A percentile compares a stretch with the other conserved stretches of the same genome.
Evolutionary conservation across 306 rosid genomes (phyloP).

Genomic region (Begonia fuchsioides): DNA sequence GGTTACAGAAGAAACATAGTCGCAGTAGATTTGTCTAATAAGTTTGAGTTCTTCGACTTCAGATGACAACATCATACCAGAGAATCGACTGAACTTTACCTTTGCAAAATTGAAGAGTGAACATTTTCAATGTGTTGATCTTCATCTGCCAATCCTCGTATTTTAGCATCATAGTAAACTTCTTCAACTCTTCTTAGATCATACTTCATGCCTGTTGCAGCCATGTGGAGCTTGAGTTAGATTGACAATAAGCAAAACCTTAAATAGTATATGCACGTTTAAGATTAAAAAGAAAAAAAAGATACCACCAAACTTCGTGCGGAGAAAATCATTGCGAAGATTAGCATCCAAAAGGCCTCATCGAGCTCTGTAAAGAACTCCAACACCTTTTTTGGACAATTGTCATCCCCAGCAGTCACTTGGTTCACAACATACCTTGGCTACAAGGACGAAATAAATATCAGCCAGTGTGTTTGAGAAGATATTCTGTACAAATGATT

Average conservation of each 20-base stretch:
- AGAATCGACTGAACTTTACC: too few relatives aligned
- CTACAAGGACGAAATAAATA: slow-evolving; percentile 28
- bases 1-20: too few relatives aligned
- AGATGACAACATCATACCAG: too few relatives aligned
- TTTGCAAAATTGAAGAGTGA: too few relatives aligned
- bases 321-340: slow-evolving; percentile 85
- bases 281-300: neutral
- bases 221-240: neutral
- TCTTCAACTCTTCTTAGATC: slow-evolving; percentile 84
- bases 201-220: slow-evolving; percentile 75
- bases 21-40: too few relatives aligned
- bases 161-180: slow-evolving; percentile 85
- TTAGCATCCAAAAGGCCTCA: slow-evolving; percentile 85
- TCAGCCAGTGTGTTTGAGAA: neutral
- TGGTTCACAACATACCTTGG: slow-evolving; percentile 96
- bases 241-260: neutral
- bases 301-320: slow-evolving; percentile 87
- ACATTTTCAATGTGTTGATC: neutral
- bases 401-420: slow-evolving; percentile 89
- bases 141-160: slow-evolving; percentile 58
- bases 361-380: slow-evolving; percentile 85
- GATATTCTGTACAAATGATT: too few relatives aligned
- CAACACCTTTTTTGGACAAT: slow-evolving; percentile 81
- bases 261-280: neutral
- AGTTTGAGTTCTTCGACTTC: too few relatives aligned